phyloP scores from a whole-genome alignment of 306 rosid species.

The Cajanus cajan region DNA sequence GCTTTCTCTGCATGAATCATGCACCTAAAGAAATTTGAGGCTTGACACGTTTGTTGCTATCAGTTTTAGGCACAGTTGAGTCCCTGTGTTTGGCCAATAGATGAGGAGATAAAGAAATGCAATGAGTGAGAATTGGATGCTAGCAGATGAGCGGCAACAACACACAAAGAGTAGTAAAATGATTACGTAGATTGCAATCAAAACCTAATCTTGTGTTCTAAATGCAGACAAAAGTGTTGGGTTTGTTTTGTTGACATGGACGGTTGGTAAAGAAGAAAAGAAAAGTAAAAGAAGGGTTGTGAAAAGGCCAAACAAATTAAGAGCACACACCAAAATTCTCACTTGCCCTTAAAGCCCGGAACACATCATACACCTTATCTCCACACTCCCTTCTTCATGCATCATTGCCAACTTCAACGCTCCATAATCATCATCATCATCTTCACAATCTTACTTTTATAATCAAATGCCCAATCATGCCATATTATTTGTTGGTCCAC shows the following conservation, averaged over 20 bases:
- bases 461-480: conserved; percentile 51
- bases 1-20: not conserved
- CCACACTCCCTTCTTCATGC: conserved; percentile 22
- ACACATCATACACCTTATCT: conserved; percentile 77
- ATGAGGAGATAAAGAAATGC: not conserved
- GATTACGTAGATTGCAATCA: conserved; percentile 33
- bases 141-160: conserved; percentile 26
- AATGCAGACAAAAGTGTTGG: conserved; percentile 49
- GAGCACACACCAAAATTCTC: conserved; percentile 48
- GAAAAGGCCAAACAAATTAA: conserved; percentile 53
- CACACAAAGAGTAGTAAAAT: conserved; percentile 15
- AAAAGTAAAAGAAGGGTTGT: not conserved
- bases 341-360: conserved; percentile 69
- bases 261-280: conserved; percentile 47
- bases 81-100: not conserved
- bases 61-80: not conserved
- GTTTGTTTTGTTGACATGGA: conserved; percentile 40
- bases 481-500: conserved; percentile 52
- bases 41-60: conserved; percentile 22
- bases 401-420: conserved; percentile 37
- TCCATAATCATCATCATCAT: conserved; percentile 30
- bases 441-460: conserved; percentile 21
- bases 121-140: conserved; percentile 7
- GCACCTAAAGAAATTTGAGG: not conserved
- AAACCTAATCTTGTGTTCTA: conserved; percentile 29